Evolutionary conservation across 2,329 filamentous ascomycete species (phyloP).

Genomic region (Penicillium sp.): DNA sequence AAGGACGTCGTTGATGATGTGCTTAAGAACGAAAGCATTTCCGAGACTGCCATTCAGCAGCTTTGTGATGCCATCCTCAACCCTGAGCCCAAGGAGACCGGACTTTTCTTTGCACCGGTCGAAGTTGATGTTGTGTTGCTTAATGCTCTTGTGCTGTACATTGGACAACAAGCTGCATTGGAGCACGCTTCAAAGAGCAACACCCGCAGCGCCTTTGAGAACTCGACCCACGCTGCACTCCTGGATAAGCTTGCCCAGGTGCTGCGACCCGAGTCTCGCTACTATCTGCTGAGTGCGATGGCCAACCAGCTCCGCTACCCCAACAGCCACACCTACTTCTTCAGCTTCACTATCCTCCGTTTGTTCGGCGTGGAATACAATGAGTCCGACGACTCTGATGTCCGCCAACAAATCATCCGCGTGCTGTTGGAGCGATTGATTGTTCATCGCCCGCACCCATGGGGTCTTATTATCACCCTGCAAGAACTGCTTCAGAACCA

Average conservation of each 20-base stretch:
- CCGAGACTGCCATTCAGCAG: conserved; percentile 70
- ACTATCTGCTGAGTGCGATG: conserved; percentile 81
- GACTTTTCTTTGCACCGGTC: conserved; percentile 67
- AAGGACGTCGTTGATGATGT: conserved; percentile 55
- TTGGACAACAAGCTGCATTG: conserved; percentile 71
- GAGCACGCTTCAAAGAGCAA: conserved; percentile 60
- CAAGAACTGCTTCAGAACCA: conserved; percentile 90
- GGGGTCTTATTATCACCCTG: conserved; percentile 87
- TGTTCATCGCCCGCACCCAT: conserved; percentile 89
- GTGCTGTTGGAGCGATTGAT: conserved; percentile 85
- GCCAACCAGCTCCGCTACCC: conserved; percentile 90
- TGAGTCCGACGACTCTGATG: conserved; percentile 71
- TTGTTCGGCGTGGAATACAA: conserved; percentile 75
- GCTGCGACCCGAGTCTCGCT: conserved; percentile 74
- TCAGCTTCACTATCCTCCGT: conserved; percentile 80
- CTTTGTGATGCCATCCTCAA: conserved; percentile 73
- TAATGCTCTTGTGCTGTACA: conserved; percentile 79
- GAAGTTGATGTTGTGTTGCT: conserved; percentile 70
- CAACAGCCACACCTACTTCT: conserved; percentile 88
- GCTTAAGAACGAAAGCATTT: conserved; percentile 60
- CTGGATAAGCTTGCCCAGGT: conserved; percentile 76
- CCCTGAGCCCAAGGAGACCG: conserved; percentile 59
- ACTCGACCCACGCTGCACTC: conserved; percentile 68
- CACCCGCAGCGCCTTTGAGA: conserved; percentile 60
- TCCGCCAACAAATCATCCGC: conserved; percentile 87